Percentiles rank a stretch among this genome's conserved stretches.
Evolutionary conservation across 2,329 filamentous ascomycete species (phyloP).

Genomic region (Fonsecaea erecta): DNA sequence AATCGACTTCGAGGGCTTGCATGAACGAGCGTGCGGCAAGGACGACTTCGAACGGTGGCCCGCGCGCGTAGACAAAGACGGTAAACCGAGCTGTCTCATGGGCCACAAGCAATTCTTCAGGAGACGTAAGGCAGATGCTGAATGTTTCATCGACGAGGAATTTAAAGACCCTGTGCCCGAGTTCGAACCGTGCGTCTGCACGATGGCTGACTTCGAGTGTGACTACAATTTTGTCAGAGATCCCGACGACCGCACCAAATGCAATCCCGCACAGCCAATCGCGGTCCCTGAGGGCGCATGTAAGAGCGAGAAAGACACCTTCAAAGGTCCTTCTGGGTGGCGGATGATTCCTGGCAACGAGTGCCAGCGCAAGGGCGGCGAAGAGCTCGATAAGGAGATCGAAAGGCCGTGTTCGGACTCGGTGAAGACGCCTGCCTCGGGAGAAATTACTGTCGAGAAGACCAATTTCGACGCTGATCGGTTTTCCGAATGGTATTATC

Average conservation of each 20-base stretch:
- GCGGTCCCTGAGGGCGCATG: constrained; percentile 73
- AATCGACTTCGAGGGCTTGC: constrained; percentile 81
- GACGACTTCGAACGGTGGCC: constrained; percentile 86
- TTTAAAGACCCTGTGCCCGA: constrained; percentile 77
- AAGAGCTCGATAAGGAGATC: constrained; percentile 71
- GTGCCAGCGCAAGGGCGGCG: constrained; percentile 65
- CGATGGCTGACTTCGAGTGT: constrained; percentile 87
- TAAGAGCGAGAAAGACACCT: constrained; percentile 71
- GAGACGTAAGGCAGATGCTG: constrained; percentile 81
- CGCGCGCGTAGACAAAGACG: constrained; percentile 78
- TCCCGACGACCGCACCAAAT: constrained; percentile 67
- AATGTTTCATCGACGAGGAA: constrained; percentile 86
- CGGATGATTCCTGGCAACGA: constrained; percentile 84
- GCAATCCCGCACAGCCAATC: constrained; percentile 64
- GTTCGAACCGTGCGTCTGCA: constrained; percentile 78
- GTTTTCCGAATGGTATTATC: constrained; percentile 69
- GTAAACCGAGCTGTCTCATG: constrained; percentile 88
- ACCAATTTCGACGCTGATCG: constrained; percentile 65
- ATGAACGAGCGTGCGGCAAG: constrained; percentile 77
- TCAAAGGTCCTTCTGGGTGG: constrained; percentile 86
- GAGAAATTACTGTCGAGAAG: constrained; percentile 67
- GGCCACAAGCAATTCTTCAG: constrained; percentile 88
- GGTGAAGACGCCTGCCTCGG: constrained; percentile 60
- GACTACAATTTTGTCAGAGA: constrained; percentile 84
- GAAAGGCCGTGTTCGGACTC: constrained; percentile 76